Evolutionary conservation across 2,329 filamentous ascomycete genomes (phyloP), one percentile per base, ranked within the genome.

Genomic region (Arthrobotrys sphaeroides): DNA sequence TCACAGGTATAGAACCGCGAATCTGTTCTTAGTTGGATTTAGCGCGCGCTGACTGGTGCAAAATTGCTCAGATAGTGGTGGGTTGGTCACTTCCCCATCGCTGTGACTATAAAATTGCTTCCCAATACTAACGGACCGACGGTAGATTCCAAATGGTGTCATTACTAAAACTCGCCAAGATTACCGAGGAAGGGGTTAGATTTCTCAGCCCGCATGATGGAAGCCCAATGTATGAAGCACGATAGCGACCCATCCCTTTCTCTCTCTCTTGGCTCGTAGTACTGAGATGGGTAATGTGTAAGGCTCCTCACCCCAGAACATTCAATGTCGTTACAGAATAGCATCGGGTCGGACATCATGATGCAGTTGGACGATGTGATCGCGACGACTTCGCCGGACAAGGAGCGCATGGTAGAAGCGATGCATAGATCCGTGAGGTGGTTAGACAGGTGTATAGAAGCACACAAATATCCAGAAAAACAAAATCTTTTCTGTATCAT

Each of bases 281-380:
- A 18, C 45, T 67, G 26, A 67, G n/a, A 12, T 18, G 20, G 18
- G 13, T 12, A 61, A 88, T 18, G 20, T 26, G 13, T 12, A 61
- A 88, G 86, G 86, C 89, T 99, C 9, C 89, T 99, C 51, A 99
- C 95, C 0, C 95, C 95, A 0, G 96, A 99, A 82, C 94, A 98
- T 84, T 98, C 95, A 0, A 97, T 99, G 80, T 90, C 90, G 9
- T 87, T 99, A 2, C 95, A 99, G 82, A 98, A 99, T 83, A 94
- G 91, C 65, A 99, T 99, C 80, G 95, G 95, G 78, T 96, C 93
- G 77, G 95, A 99, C 83, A 98, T 99, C 79, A 97, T 98, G 78
- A 99, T 99, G 96, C 96, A 99, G 83, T 89, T 99, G 2, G 95
- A 99, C 85, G 96, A 99, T 83, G 96, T 99, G 12, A 91, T 99